These are phyloP conservation scores for Cyclaneusma minus DNA, from an alignment of 2,329 filamentous ascomycete genomes.

Conservation along the genomic window DNA sequence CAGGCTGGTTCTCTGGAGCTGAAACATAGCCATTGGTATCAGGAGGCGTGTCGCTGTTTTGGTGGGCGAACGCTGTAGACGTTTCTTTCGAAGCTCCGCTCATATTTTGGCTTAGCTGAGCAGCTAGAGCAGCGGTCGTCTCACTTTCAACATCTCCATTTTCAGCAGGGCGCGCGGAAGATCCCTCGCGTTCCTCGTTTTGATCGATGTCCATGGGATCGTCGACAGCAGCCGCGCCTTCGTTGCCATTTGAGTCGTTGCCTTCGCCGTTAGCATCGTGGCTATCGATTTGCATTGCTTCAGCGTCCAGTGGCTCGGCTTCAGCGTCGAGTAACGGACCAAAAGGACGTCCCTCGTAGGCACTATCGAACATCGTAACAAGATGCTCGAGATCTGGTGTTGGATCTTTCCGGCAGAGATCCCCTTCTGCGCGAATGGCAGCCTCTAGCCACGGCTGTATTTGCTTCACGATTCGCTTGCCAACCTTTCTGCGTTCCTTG, in stretches of 20 bases:
- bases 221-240: slow-evolving; percentile 15
- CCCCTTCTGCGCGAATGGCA: slow-evolving; percentile 67
- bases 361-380: no score
- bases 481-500: slow-evolving; percentile 69
- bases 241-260: slow-evolving; percentile 14
- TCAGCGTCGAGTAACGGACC: no score
- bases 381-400: no score
- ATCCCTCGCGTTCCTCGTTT: slow-evolving; percentile 8
- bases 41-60: slow-evolving; percentile 28
- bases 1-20: slow-evolving; percentile 7
- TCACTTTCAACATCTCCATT: slow-evolving; percentile 11
- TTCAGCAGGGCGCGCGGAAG: slow-evolving; percentile 15
- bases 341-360: no score
- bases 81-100: no score
- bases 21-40: slow-evolving; percentile 28
- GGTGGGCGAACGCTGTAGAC: slow-evolving; percentile 15
- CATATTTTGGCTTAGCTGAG: no score
- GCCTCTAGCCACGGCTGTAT: slow-evolving; percentile 65
- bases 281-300: no score
- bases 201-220: slow-evolving; percentile 16
- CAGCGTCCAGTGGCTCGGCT: no score
- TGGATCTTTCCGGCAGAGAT: slow-evolving; percentile 59
- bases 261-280: slow-evolving; percentile 5
- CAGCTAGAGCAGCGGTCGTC: no score
- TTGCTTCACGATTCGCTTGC: slow-evolving; percentile 75